A percentile compares a stretch with the other conserved stretches of the same genome.
Evolutionary conservation across 177 flowering plant species (phyloP).

Genomic region (Vitis hybrid): DNA sequence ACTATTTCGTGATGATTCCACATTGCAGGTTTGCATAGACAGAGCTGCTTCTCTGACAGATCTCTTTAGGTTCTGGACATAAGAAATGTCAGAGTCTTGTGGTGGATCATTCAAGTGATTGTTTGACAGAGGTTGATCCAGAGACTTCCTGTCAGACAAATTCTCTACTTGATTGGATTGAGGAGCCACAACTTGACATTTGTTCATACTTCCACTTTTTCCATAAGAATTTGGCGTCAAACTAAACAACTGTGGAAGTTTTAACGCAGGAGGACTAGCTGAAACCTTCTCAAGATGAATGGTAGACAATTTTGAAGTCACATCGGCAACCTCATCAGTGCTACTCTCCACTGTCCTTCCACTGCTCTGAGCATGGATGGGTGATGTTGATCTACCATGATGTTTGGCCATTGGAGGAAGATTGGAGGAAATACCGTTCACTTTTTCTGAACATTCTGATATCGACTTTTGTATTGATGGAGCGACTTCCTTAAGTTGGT

Average conservation of each 20-base stretch:
- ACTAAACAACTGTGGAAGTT: conserved; percentile 90
- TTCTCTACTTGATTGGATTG: conserved; percentile 55
- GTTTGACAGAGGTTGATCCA: conserved; percentile 44
- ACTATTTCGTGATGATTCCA: too few relatives aligned
- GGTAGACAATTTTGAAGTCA: conserved; percentile 67
- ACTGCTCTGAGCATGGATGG: conserved; percentile 69
- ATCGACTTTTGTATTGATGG: conserved; percentile 86
- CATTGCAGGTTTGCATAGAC: too few relatives aligned
- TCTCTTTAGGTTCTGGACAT: too few relatives aligned
- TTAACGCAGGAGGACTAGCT: conserved; percentile 67
- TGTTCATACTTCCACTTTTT: conserved; percentile 64
- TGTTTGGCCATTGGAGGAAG: conserved; percentile 47
- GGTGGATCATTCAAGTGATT: conserved; percentile 12
- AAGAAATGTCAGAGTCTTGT: too few relatives aligned
- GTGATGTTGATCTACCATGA: conserved; percentile 55
- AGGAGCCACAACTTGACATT: conserved; percentile 42
- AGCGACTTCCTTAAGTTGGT: conserved; percentile 90
- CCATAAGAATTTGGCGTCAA: conserved; percentile 82
- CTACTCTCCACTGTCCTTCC: conserved; percentile 66
- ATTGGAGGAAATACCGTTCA: conserved; percentile 57
- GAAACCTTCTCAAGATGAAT: conserved; percentile 73
- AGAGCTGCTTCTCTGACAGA: too few relatives aligned
- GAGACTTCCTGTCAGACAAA: conserved; percentile 47
- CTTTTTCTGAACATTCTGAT: conserved; percentile 81
- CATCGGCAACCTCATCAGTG: conserved; percentile 59